A percentile compares a stretch with the other conserved stretches of the same genome.
Evolutionary conservation across 2,329 filamentous ascomycete genomes (phyloP).

Genomic region (Pezicula radicicola): DNA sequence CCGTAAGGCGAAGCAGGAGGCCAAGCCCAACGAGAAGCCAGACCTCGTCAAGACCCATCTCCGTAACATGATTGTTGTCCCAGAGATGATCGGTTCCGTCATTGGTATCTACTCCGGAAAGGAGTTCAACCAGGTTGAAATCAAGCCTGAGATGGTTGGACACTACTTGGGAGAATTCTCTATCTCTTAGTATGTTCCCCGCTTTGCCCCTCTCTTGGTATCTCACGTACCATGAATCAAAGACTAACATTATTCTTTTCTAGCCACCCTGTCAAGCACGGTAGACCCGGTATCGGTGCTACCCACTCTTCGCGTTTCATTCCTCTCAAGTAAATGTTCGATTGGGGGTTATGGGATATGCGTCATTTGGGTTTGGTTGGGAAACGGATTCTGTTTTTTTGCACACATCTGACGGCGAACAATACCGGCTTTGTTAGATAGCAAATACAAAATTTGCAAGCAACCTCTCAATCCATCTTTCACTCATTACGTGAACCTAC

Average conservation of each 20-base stretch:
- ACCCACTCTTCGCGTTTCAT: conserved; percentile 99
- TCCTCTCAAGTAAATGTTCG: conserved; percentile 84
- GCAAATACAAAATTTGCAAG: too few relatives aligned
- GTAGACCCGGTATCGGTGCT: conserved; percentile 99
- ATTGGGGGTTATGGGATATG: conserved; percentile 16
- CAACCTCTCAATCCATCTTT: too few relatives aligned
- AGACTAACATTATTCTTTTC: conserved; percentile 43
- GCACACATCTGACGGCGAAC: neutral
- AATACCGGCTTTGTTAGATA: neutral
- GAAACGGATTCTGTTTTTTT: conserved; percentile 1
- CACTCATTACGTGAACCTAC: too few relatives aligned
- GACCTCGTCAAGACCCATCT: conserved; percentile 99
- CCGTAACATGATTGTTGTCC: conserved; percentile 99
- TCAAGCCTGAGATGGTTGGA: conserved; percentile 99
- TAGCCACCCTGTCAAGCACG: conserved; percentile 99
- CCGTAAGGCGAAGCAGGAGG: conserved; percentile 98
- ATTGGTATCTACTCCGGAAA: conserved; percentile 99
- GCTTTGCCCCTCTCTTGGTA: neutral
- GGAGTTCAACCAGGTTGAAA: conserved; percentile 99
- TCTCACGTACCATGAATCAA: neutral
- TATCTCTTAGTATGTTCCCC: conserved; percentile 88
- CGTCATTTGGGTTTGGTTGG: neutral
- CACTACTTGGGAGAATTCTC: conserved; percentile 99
- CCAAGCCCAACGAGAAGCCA: conserved; percentile 99
- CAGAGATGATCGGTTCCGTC: conserved; percentile 99